A percentile compares a stretch with the other conserved stretches of the same genome.
phyloP scores from a whole-genome alignment of 495 filamentous ascomycete species.

The Clavariopsis aquatica region DNA sequence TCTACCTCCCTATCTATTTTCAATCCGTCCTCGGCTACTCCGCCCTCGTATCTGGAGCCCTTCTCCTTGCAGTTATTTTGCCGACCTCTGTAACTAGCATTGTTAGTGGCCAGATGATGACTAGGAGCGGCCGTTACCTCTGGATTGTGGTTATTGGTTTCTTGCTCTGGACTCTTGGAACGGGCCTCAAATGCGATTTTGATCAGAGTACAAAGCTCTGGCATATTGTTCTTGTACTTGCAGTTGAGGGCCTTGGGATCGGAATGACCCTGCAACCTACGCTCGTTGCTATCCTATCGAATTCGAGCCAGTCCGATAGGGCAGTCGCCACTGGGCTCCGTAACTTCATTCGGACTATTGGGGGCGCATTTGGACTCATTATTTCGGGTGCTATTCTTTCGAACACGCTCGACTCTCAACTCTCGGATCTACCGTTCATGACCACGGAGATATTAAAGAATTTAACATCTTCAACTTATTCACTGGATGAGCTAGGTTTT shows the following conservation, averaged over 20 bases:
- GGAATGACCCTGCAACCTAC: conserved; percentile 63
- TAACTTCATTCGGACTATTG: conserved; percentile 64
- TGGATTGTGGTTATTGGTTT: conserved; percentile 62
- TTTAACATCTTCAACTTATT: conserved; percentile 22
- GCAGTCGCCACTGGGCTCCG: conserved; percentile 63
- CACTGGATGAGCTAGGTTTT: conserved; percentile 7
- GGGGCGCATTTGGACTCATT: conserved; percentile 61
- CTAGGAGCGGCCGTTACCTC: conserved; percentile 55
- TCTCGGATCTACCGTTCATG: conserved; percentile 48
- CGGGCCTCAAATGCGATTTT: conserved; percentile 57
- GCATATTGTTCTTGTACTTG: conserved; percentile 56
- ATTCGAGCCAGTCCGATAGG: conserved; percentile 58
- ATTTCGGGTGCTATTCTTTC: conserved; percentile 61
- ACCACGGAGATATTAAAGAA: conserved; percentile 2
- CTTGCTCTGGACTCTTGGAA: conserved; percentile 56
- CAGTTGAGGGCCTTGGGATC: conserved; percentile 56
- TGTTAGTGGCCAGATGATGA: conserved; percentile 59
- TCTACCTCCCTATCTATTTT: conserved; percentile 54
- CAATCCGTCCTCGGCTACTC: conserved; percentile 47
- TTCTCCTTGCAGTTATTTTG: conserved; percentile 56
- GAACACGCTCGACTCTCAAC: conserved; percentile 45
- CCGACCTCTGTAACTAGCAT: conserved; percentile 56
- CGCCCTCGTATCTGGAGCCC: conserved; percentile 48
- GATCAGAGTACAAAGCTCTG: conserved; percentile 50
- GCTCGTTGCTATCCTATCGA: conserved; percentile 64